Conservation (phyloP, 1,284 basidiomycete species). For the Ustilago curta region DNA sequence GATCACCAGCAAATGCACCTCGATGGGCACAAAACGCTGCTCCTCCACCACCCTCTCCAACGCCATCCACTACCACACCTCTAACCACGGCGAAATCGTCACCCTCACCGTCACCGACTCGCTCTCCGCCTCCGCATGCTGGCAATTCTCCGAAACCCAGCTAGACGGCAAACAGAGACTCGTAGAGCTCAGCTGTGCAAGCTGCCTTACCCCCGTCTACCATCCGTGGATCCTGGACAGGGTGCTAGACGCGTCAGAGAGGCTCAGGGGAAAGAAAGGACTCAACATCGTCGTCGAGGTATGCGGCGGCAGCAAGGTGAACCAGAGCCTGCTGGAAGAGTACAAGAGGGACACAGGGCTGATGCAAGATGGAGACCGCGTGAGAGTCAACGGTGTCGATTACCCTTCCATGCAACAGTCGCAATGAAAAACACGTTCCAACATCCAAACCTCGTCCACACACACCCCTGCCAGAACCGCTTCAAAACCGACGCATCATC, state of each 20-base stretch:
- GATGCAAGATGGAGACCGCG: conserved; percentile 15
- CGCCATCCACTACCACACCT: conserved; percentile 40
- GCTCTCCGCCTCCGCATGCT: conserved; percentile 47
- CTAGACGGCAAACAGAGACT: conserved; percentile 18
- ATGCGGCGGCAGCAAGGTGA: conserved; percentile 61
- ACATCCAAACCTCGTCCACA: not conserved
- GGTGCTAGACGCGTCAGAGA: conserved; percentile 10
- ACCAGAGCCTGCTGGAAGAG: conserved; percentile 14
- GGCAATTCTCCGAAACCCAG: conserved; percentile 19
- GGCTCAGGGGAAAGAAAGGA: conserved; percentile 5
- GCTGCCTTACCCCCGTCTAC: conserved; percentile 53
- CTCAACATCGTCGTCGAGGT: conserved; percentile 59
- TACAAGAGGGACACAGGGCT: conserved; percentile 10
- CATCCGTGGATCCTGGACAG: conserved; percentile 39
- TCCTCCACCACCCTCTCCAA: conserved; percentile 36
- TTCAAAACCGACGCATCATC: conserved; percentile 31
- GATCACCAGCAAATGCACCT: conserved; percentile 63
- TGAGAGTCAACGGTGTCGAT: conserved; percentile 26
- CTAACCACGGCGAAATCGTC: conserved; percentile 11
- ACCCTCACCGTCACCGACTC: conserved; percentile 55
- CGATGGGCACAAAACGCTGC: conserved; percentile 58
- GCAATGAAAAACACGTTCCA: not conserved
- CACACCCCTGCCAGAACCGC: not conserved
- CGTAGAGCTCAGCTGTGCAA: conserved; percentile 63
- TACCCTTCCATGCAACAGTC: not conserved